Base-by-base conservation (phyloP, 1,284 basidiomycete species). In the Irpex sp. region DNA sequence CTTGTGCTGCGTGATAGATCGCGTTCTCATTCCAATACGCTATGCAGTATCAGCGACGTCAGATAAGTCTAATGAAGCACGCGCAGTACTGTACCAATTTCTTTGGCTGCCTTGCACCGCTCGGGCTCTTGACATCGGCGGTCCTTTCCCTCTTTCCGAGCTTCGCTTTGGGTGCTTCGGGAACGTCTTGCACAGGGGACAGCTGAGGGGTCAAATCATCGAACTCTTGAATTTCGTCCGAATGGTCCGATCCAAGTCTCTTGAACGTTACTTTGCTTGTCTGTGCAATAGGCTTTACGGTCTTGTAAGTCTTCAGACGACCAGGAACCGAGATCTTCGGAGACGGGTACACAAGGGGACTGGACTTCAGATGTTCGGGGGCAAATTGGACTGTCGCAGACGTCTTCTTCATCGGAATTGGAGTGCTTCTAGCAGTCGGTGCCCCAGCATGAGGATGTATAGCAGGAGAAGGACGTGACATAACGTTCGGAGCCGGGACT, bases 191-290 rank as follows among this genome's bases (percentile, higher is more conserved):
- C 31, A 56, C 21, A 15, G 54, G 54, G 4, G 54, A 56, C 26
- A 15, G 9, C 13, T 34, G 54, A 15, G 31, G n/a, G 34, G 40
- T 51, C 19, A 57, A 61, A 36, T 72, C 73, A 19, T 75, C 72
- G 48, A 75, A 72, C 37, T 71, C 70, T n/a, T 69, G 59, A 58
- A 74, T 74, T 17, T 75, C 75, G 62, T 76, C 74, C 6, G 73
- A 73, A 8, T 66, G 67, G 58, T 71, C 69, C 31, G 70, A 59
- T 13, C n/a, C 62, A 44, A 75, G 69, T 55, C 68, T 67, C 13
- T 70, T 67, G 62, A 77, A 76, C 2, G 57, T 69, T 4, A 64
- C 65, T 62, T 68, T 72, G 57, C 60, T 17, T 61, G 60, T 38
- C 64, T 65, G 62, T 59, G 58, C 17, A 21, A 60, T 5, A 13